These are phyloP conservation scores for Incumbomyces delicatus DNA, from an alignment of 2,329 filamentous ascomycete species.

Conservation along the genomic window DNA sequence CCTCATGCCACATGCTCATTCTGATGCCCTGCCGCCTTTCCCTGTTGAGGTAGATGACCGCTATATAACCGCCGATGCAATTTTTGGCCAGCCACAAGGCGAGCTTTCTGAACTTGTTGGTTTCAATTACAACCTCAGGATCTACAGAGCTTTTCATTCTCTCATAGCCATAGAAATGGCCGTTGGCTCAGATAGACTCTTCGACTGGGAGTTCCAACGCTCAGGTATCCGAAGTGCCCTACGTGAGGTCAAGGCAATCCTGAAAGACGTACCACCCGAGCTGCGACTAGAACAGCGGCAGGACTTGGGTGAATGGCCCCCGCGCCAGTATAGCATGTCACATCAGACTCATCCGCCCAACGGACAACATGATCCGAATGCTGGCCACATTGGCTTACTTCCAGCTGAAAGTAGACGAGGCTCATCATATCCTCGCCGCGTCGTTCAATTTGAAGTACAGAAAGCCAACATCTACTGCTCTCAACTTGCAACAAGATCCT, in stretches of 20 bases:
- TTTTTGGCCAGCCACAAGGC: constrained; percentile 59
- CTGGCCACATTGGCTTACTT: not conserved
- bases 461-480: constrained; percentile 84
- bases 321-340: constrained; percentile 16
- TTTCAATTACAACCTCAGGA: constrained; percentile 69
- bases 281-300: constrained; percentile 31
- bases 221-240: constrained; percentile 62
- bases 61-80: constrained; percentile 61
- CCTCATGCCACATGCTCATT: constrained; percentile 65
- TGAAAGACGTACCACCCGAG: constrained; percentile 59
- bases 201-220: constrained; percentile 68
- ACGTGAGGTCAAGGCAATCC: constrained; percentile 57
- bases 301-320: constrained; percentile 21
- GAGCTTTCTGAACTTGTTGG: constrained; percentile 63
- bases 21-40: constrained; percentile 66
- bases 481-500: constrained; percentile 70
- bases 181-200: constrained; percentile 67
- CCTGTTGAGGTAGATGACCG: constrained; percentile 78
- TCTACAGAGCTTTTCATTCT: constrained; percentile 71
- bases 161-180: constrained; percentile 72
- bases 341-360: constrained; percentile 19
- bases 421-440: constrained; percentile 19
- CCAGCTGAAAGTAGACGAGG: constrained; percentile 11
- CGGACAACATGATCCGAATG: constrained; percentile 10
- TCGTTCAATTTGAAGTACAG: constrained; percentile 74